Conservation (phyloP, 768 basidiomycete genomes). For the Leccinum rimulosum region DNA sequence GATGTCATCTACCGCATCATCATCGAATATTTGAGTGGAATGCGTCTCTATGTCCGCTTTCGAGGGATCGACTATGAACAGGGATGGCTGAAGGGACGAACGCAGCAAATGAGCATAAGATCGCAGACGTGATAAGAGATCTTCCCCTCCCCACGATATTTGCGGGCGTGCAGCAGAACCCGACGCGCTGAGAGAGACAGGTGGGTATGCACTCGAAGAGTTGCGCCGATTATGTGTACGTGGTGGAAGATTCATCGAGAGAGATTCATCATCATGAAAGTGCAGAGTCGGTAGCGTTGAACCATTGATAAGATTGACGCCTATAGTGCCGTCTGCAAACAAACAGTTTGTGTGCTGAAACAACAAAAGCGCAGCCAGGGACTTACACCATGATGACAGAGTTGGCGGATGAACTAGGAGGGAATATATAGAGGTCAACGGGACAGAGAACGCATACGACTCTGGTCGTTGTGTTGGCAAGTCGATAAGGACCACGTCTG, state of each 20-base stretch:
- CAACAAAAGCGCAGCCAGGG: conserved; percentile 11
- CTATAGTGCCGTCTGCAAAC: conserved; percentile 75
- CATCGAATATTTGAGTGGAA: conserved; percentile 77
- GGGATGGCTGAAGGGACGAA: conserved; percentile 77
- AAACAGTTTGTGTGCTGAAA: neutral
- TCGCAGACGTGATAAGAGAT: conserved; percentile 72
- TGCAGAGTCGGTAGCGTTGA: conserved; percentile 86
- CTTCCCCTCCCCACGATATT: conserved; percentile 85
- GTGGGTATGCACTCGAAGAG: conserved; percentile 58
- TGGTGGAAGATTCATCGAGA: conserved; percentile 57
- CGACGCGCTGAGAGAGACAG: conserved; percentile 48
- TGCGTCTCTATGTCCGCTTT: conserved; percentile 91
- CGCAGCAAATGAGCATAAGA: conserved; percentile 80
- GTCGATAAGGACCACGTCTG: conserved; percentile 84
- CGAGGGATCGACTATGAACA: conserved; percentile 92
- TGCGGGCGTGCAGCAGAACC: conserved; percentile 39
- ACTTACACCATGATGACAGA: conserved; percentile 79
- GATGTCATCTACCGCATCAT: conserved; percentile 87
- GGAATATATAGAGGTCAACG: conserved; percentile 85
- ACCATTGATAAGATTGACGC: conserved; percentile 83
- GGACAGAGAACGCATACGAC: conserved; percentile 95
- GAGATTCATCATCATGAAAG: conserved; percentile 97
- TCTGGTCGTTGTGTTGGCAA: conserved; percentile 81
- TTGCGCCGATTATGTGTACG: conserved; percentile 35
- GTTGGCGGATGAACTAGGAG: conserved; percentile 83